Evolutionary conservation across 1,284 basidiomycete species (phyloP).

Genomic region (Neotropicomus parvogracilis): DNA sequence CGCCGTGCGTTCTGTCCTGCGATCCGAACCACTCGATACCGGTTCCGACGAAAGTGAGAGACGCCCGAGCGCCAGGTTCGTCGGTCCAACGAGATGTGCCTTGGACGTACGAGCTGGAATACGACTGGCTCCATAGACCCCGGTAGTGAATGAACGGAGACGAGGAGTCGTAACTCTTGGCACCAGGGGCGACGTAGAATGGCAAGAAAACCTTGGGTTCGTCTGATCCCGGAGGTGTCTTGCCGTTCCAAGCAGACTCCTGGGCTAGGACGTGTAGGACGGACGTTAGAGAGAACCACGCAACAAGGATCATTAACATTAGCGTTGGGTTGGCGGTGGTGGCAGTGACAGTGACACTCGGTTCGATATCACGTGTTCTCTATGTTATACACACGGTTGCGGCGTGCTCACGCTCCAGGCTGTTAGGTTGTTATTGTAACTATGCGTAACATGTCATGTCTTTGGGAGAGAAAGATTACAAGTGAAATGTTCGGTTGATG

Average conservation of each 20-base stretch:
- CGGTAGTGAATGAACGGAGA: constrained; percentile 61
- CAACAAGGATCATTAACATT: constrained; percentile 13
- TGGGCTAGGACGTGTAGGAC: constrained; percentile 11
- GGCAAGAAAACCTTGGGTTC: constrained; percentile 50
- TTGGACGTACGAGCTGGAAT: constrained; percentile 47
- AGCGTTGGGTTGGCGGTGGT: neutral
- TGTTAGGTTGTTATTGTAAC: constrained; percentile 34
- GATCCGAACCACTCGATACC: constrained; percentile 77
- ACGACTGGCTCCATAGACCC: constrained; percentile 54
- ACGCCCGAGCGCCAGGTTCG: constrained; percentile 47
- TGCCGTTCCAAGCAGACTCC: constrained; percentile 65
- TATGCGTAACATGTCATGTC: constrained; percentile 34
- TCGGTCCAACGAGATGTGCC: constrained; percentile 51
- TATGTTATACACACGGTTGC: neutral
- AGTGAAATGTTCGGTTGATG: constrained; percentile 31
- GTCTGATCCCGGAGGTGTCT: constrained; percentile 50
- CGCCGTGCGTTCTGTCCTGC: constrained; percentile 50
- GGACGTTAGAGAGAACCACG: constrained; percentile 12
- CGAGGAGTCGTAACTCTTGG: constrained; percentile 63
- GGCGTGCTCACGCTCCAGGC: constrained; percentile 18
- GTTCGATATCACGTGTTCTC: constrained; percentile 25
- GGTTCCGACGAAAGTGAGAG: constrained; percentile 62
- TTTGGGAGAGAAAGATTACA: constrained; percentile 21
- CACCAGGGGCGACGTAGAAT: constrained; percentile 69
- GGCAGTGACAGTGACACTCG: neutral